Evolutionary conservation across 2,329 filamentous ascomycete species (phyloP).

Genomic region (Fusarium nurragi): DNA sequence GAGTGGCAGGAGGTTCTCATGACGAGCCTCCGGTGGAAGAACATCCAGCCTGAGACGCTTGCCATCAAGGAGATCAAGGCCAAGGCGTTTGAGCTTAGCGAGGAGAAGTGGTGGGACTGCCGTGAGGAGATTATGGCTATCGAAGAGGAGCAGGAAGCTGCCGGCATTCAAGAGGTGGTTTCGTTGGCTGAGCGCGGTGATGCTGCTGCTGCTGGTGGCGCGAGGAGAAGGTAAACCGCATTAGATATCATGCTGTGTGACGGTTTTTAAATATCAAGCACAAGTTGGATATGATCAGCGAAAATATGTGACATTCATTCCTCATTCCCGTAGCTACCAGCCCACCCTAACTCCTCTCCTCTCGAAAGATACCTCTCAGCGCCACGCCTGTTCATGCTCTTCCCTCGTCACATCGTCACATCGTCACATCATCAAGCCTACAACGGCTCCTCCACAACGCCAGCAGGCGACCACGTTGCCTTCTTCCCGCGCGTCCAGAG

Average conservation of each 20-base stretch:
- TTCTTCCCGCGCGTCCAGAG: conserved; percentile 45
- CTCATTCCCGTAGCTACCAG: background rate
- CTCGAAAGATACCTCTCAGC: background rate
- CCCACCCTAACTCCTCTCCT: background rate
- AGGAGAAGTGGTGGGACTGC: conserved; percentile 99
- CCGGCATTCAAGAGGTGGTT: conserved; percentile 94
- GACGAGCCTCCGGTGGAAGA: conserved; percentile 75
- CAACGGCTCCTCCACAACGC: conserved; percentile 46
- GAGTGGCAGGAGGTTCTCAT: conserved; percentile 92
- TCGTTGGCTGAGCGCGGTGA: conserved; percentile 79
- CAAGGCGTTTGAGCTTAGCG: conserved; percentile 87
- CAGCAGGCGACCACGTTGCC: conserved; percentile 44
- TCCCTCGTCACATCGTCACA: conserved; percentile 4
- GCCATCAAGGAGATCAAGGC: conserved; percentile 92
- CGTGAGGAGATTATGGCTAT: conserved; percentile 90
- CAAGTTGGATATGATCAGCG: background rate
- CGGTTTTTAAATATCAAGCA: background rate
- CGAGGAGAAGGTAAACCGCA: conserved; percentile 45
- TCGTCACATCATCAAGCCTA: background rate
- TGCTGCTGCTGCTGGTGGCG: conserved; percentile 53
- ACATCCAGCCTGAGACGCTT: conserved; percentile 72
- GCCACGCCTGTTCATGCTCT: background rate
- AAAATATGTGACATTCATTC: background rate
- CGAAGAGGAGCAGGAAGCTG: conserved; percentile 96
- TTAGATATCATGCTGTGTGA: background rate